Evolutionary conservation across 73 alveolate genomes (phyloP).

Genomic region (Paramecium biaurelia): DNA sequence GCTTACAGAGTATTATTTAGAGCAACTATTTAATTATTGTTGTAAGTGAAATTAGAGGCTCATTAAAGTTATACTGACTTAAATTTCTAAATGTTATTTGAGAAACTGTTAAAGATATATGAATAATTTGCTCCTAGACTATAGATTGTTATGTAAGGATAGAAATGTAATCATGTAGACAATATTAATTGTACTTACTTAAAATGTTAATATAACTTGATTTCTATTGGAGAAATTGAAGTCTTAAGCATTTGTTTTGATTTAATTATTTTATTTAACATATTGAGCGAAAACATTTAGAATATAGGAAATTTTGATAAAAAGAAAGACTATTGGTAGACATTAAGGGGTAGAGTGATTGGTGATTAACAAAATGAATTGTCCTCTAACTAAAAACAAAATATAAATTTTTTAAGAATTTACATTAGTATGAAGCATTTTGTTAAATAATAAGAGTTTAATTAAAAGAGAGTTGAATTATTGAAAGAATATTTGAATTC

Average conservation of each 20-base stretch:
- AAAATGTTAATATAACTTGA: background rate
- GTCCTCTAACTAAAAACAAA: background rate
- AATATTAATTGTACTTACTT: background rate
- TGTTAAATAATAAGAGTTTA: background rate
- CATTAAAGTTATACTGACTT: background rate
- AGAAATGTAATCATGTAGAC: background rate
- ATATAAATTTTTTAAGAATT: background rate
- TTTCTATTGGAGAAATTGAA: background rate
- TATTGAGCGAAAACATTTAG: background rate
- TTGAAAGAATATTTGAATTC: background rate
- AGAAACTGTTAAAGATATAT: background rate
- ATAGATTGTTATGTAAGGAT: background rate
- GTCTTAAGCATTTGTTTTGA: background rate
- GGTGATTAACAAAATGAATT: background rate
- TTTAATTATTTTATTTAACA: background rate
- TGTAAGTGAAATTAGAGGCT: background rate
- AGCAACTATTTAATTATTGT: background rate
- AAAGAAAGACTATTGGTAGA: slow-evolving; percentile 11
- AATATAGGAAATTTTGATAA: background rate
- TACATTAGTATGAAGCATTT: background rate
- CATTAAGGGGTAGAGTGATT: background rate
- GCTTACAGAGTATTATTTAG: background rate
- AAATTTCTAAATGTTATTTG: background rate
- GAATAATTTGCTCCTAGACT: background rate
- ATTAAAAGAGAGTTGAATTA: background rate